Base-by-base conservation (phyloP, 2,329 filamentous ascomycete species). In the Fusarium oligoseptatum region DNA sequence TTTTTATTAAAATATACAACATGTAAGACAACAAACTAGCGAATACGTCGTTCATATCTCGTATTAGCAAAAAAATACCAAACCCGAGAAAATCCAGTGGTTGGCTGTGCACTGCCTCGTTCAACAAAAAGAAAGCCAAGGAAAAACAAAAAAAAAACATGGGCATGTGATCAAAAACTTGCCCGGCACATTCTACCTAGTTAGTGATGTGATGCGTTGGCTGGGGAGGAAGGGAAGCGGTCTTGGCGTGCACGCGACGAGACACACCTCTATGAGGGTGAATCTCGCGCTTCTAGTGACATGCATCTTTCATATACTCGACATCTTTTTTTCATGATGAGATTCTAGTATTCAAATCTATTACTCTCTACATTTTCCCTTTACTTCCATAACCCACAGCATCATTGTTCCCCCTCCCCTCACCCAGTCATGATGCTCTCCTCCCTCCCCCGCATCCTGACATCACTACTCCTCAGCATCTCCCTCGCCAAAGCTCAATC, bases 361-460 rank as follows among this genome's bases (percentile, higher is more conserved):
- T 52, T n/a, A 52, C 29, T 4, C 15, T 32, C 27, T 27, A 52
- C 9, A 29, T 52, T 29, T 52, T 17, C 29, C 20, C 15, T n/a
- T 17, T 36, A 24, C 11, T 52, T 43, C 22, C 29, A 29, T 43
- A 10, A 17, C 27, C 27, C 8, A 29, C 27, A 29, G 27, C 41
- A 27, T 63, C 72, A 68, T 57, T 56, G 36, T 58, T 17, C 32
- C 67, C 68, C 67, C 36, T 27, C n/a, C 32, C 68, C 67, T 39
- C 39, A n/a, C 36, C 62, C 3, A 34, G 43, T 37, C 66, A 57
- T 55, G 32, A 76, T 73, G 73, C 55, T 61, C 52, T 64, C 58
- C 52, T 64, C 58, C 45, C 60, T 73, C 43, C 60, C 70, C 55
- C 61, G 67, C 62, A 60, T 75, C 4, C 56, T 75, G 17, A 52